A percentile compares a stretch with the other conserved stretches of the same genome.
These are phyloP conservation scores for Pseudogymnoascus sp. DNA, from an alignment of 2,329 filamentous ascomycete genomes.

Conservation along the genomic window DNA sequence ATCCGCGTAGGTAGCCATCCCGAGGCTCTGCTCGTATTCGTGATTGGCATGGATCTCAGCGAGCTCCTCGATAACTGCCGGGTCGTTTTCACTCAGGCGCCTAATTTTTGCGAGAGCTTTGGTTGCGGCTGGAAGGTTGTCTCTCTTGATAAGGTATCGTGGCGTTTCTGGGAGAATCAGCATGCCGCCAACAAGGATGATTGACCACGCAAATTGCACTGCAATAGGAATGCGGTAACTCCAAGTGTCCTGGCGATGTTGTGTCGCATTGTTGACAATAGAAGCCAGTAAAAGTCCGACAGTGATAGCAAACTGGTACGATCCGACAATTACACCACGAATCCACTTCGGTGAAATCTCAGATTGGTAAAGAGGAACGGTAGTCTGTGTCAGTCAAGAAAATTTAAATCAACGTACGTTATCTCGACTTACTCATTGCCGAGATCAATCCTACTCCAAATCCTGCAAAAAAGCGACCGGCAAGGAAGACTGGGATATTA, in stretches of 20 bases:
- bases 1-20: constrained; percentile 50
- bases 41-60: constrained; percentile 69
- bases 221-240: constrained; percentile 71
- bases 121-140: constrained; percentile 55
- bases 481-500: constrained; percentile 55
- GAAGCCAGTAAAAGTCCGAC: constrained; percentile 59
- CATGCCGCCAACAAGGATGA: constrained; percentile 60
- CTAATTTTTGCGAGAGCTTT: constrained; percentile 62
- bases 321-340: constrained; percentile 64
- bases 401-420: background rate
- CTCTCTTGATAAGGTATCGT: constrained; percentile 64
- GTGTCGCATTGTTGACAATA: constrained; percentile 61
- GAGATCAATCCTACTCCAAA: constrained; percentile 67
- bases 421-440: constrained; percentile 42
- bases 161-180: constrained; percentile 70
- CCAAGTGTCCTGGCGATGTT: constrained; percentile 45
- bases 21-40: constrained; percentile 62
- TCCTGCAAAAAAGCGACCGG: constrained; percentile 66
- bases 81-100: constrained; percentile 66
- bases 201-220: constrained; percentile 64
- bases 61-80: constrained; percentile 64
- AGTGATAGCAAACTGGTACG: constrained; percentile 71
- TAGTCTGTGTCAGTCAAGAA: constrained; percentile 24
- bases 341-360: constrained; percentile 81
- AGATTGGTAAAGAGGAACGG: constrained; percentile 70